Conservation (phyloP, 805 yeast species). For the Saccharomyces jurei region DNA sequence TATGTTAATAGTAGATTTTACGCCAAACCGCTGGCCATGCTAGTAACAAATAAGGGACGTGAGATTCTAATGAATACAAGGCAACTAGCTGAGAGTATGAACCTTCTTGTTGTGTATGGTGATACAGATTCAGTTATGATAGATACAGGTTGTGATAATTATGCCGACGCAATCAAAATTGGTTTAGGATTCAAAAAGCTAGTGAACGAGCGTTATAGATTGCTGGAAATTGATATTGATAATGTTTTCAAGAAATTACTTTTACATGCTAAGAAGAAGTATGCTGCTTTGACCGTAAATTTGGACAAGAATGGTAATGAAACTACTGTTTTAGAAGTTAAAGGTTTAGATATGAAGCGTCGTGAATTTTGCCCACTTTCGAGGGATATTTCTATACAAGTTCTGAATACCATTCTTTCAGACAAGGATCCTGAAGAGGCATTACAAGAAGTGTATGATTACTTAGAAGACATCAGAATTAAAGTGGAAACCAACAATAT, state of each 20-base stretch:
- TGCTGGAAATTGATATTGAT: slow-evolving; percentile 91
- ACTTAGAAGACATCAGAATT: slow-evolving; percentile 51
- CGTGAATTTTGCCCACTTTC: slow-evolving; percentile 93
- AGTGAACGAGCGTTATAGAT: slow-evolving; percentile 81
- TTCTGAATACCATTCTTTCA: slow-evolving; percentile 61
- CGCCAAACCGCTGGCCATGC: slow-evolving; percentile 92
- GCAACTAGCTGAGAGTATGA: slow-evolving; percentile 80
- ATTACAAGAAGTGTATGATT: slow-evolving; percentile 58
- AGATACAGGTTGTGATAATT: slow-evolving; percentile 70
- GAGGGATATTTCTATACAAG: slow-evolving; percentile 74
- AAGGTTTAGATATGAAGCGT: slow-evolving; percentile 94
- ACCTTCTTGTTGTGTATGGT: slow-evolving; percentile 86
- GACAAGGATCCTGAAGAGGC: slow-evolving; percentile 74
- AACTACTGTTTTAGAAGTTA: slow-evolving; percentile 65
- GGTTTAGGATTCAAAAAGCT: slow-evolving; percentile 78
- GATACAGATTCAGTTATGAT: slow-evolving; percentile 99
- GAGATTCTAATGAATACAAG: slow-evolving; percentile 90
- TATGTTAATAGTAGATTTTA: slow-evolving; percentile 85
- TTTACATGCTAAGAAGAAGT: slow-evolving; percentile 92
- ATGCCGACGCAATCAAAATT: slow-evolving; percentile 65
- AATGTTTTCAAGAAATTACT: slow-evolving; percentile 80
- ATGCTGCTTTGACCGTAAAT: slow-evolving; percentile 77
- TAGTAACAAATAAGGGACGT: slow-evolving; percentile 91
- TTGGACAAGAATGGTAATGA: slow-evolving; percentile 48
- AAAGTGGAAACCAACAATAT: slow-evolving; percentile 55